Evolutionary conservation across 2,329 filamentous ascomycete species (phyloP).

Genomic region (Exophiala phaeomuriformis): DNA sequence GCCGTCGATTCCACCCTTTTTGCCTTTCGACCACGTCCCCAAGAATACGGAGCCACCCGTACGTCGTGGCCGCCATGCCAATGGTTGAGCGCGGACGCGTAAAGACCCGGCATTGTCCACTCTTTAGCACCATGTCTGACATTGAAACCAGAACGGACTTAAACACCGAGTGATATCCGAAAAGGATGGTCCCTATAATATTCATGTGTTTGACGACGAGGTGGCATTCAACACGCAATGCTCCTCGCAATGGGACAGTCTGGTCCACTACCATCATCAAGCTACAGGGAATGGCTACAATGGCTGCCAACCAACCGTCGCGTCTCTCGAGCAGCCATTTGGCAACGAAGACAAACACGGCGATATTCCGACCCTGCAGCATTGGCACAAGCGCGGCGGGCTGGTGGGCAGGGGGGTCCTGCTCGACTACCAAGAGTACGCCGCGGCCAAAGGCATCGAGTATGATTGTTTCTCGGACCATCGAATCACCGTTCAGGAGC

Average conservation of each 20-base stretch:
- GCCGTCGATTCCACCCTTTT: too few relatives aligned
- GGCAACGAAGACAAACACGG: slow-evolving; percentile 18
- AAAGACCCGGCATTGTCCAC: too few relatives aligned
- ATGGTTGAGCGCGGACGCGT: too few relatives aligned
- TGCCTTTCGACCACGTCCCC: too few relatives aligned
- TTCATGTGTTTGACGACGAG: slow-evolving; percentile 37
- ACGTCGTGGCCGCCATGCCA: too few relatives aligned
- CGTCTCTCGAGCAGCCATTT: slow-evolving; percentile 26
- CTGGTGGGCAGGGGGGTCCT: slow-evolving; percentile 43
- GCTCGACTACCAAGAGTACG: slow-evolving; percentile 42
- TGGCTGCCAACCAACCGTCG: slow-evolving; percentile 27
- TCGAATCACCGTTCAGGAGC: slow-evolving; percentile 48
- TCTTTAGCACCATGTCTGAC: slow-evolving; percentile 13
- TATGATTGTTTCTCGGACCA: slow-evolving; percentile 37
- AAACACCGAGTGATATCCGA: slow-evolving; percentile 20
- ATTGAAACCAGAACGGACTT: slow-evolving; percentile 15
- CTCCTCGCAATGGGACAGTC: slow-evolving; percentile 45
- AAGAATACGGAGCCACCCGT: too few relatives aligned
- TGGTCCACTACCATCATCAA: slow-evolving; percentile 28
- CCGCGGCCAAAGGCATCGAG: slow-evolving; percentile 33
- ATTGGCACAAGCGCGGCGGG: slow-evolving; percentile 36
- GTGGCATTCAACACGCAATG: slow-evolving; percentile 45
- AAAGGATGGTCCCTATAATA: slow-evolving; percentile 10
- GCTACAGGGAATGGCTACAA: slow-evolving; percentile 21
- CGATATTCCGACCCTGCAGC: slow-evolving; percentile 20